Percentiles rank a stretch among this genome's conserved stretches.
phyloP scores from a whole-genome alignment of 768 basidiomycete species.

The Russula olivacea region DNA sequence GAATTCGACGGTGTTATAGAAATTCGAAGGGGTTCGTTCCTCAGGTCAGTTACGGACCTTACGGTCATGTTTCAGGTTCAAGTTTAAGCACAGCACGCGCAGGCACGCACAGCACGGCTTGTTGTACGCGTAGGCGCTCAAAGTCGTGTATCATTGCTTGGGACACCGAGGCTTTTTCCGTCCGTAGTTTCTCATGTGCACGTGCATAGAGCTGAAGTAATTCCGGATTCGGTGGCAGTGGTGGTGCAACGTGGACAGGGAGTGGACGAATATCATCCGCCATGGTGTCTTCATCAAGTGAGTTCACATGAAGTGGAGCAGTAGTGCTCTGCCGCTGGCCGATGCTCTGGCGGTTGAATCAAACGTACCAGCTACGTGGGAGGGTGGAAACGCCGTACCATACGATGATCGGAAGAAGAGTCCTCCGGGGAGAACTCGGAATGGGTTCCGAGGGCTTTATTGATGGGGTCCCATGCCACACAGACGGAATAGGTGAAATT shows the following conservation, averaged over 20 bases:
- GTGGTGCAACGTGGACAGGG: slow-evolving; percentile 44
- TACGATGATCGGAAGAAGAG: slow-evolving; percentile 30
- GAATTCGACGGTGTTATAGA: too few relatives aligned
- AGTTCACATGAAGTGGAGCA: slow-evolving; percentile 41
- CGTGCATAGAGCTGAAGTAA: slow-evolving; percentile 71
- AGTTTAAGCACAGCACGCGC: too few relatives aligned
- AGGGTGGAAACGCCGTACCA: neutral
- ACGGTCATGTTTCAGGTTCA: too few relatives aligned
- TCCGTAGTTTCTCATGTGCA: slow-evolving; percentile 67
- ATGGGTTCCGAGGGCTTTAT: slow-evolving; percentile 1
- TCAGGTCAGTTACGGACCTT: too few relatives aligned
- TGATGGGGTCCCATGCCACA: slow-evolving; percentile 4
- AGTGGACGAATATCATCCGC: slow-evolving; percentile 30
- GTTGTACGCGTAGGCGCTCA: slow-evolving; percentile 73
- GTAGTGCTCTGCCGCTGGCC: slow-evolving; percentile 21
- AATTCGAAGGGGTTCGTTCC: too few relatives aligned
- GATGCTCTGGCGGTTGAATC: slow-evolving; percentile 15
- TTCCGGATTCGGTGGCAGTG: slow-evolving; percentile 86
- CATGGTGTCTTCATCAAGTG: slow-evolving; percentile 58
- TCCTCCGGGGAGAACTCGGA: slow-evolving; percentile 24
- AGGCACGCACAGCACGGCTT: slow-evolving; percentile 38
- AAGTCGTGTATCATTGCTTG: slow-evolving; percentile 58
- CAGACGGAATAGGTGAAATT: slow-evolving; percentile 5
- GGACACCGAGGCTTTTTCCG: slow-evolving; percentile 66
- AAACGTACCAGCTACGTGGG: slow-evolving; percentile 4